A percentile compares a stretch with the other conserved stretches of the same genome.
Conservation (phyloP, 2,329 filamentous ascomycete species). For the Sclerotinia trifoliorum region DNA sequence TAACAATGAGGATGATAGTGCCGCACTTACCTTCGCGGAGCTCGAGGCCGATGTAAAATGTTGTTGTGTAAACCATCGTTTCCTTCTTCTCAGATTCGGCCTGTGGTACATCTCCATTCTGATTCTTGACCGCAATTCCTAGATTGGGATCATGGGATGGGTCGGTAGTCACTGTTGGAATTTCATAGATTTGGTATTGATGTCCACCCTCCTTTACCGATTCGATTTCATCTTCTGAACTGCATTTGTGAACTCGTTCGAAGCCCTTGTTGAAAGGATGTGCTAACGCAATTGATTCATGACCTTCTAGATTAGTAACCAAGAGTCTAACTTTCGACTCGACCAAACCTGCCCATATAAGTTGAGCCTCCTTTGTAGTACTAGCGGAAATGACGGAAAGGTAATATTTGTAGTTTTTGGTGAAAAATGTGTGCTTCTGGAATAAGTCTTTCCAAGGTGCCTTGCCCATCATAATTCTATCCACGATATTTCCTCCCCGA, state of each 20-base stretch:
- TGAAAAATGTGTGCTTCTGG: slow-evolving; percentile 89
- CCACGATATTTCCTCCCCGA: slow-evolving; percentile 73
- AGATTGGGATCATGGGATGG: slow-evolving; percentile 47
- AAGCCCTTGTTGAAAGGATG: slow-evolving; percentile 94
- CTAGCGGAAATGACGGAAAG: slow-evolving; percentile 83
- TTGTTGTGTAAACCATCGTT: slow-evolving; percentile 73
- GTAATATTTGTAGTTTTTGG: slow-evolving; percentile 90
- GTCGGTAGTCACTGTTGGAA: slow-evolving; percentile 38
- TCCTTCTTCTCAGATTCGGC: slow-evolving; percentile 36
- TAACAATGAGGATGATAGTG: neutral
- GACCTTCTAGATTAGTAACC: slow-evolving; percentile 78
- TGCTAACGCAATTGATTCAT: slow-evolving; percentile 75
- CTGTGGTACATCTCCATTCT: slow-evolving; percentile 36
- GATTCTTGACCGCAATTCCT: slow-evolving; percentile 43
- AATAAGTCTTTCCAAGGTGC: slow-evolving; percentile 86
- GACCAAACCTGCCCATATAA: slow-evolving; percentile 85
- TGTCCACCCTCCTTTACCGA: slow-evolving; percentile 61
- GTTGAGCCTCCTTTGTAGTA: slow-evolving; percentile 78
- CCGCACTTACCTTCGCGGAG: slow-evolving; percentile 64
- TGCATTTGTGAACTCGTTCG: slow-evolving; percentile 73
- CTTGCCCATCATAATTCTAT: slow-evolving; percentile 75
- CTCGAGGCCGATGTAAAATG: slow-evolving; percentile 90
- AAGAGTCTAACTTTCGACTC: slow-evolving; percentile 90
- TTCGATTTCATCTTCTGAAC: slow-evolving; percentile 59
- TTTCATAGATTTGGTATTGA: slow-evolving; percentile 52